These are phyloP conservation scores for Acanthamoeba divionensis DNA, from an alignment of 208 protist species.

Conservation along the genomic window DNA sequence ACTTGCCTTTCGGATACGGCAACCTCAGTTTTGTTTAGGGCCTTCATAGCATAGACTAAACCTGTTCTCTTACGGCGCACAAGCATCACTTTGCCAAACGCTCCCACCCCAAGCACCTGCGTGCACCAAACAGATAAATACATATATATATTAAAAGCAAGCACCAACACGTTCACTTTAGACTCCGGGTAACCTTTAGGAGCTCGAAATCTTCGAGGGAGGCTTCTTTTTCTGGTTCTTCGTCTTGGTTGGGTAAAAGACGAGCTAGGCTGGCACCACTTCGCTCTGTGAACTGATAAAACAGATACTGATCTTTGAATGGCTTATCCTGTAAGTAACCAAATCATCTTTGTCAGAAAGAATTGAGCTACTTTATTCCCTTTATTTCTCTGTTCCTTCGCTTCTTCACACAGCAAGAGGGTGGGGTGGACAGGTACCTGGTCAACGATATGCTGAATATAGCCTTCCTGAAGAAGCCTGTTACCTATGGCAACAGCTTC, in stretches of 20 bases:
- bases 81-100: constrained; percentile 73
- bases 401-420: too few species aligned
- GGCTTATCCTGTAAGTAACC: not conserved
- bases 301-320: constrained; percentile 43
- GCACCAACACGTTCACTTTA: too few species aligned
- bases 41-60: constrained; percentile 83
- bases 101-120: constrained; percentile 59
- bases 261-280: too few species aligned
- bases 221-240: not conserved
- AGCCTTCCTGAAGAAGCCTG: not conserved
- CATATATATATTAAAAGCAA: too few species aligned
- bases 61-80: constrained; percentile 79
- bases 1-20: constrained; percentile 27
- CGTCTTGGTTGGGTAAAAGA: too few species aligned
- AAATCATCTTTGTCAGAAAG: too few species aligned
- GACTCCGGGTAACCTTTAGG: not conserved
- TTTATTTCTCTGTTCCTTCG: too few species aligned
- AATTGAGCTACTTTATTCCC: too few species aligned
- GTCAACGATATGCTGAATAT: not conserved
- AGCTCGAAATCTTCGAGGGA: constrained; percentile 32
- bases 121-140: too few species aligned
- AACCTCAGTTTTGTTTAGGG: constrained; percentile 64
- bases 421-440: too few species aligned
- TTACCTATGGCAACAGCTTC: constrained; percentile 9
- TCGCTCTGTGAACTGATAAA: constrained; percentile 34